These are phyloP conservation scores for Chrysochromulina parva DNA, from an alignment of 78 protist species.

Conservation along the genomic window DNA sequence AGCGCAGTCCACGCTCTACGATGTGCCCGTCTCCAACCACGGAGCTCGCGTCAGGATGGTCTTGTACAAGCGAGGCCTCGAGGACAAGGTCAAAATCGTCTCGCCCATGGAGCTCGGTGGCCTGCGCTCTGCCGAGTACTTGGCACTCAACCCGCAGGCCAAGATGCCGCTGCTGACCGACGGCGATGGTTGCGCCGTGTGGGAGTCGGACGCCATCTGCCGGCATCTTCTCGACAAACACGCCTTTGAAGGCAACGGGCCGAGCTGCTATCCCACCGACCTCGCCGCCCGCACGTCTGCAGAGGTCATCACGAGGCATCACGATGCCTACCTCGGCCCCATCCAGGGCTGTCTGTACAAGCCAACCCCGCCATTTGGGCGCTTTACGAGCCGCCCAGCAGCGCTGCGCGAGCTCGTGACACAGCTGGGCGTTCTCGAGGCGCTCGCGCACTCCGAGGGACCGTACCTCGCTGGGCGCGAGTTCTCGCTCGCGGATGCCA, in stretches of 20 bases:
- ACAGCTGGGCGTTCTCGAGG: constrained; percentile 7
- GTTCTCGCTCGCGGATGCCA: background rate
- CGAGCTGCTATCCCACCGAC: background rate
- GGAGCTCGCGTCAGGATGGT: constrained; percentile 27
- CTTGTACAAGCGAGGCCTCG: background rate
- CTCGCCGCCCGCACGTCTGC: background rate
- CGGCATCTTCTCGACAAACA: background rate
- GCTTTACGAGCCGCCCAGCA: background rate
- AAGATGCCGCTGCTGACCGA: constrained; percentile 26
- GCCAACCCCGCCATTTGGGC: constrained; percentile 22
- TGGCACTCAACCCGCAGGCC: constrained; percentile 35
- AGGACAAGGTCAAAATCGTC: background rate
- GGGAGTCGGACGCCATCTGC: constrained; percentile 29
- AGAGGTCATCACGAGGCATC: constrained; percentile 1
- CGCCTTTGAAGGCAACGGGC: background rate
- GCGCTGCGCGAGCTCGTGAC: background rate
- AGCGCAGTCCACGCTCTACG: background rate
- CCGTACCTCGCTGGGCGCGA: constrained; percentile 4
- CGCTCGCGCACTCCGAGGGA: background rate
- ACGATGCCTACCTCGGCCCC: constrained; percentile 24
- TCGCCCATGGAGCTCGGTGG: constrained; percentile 25
- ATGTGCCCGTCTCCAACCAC: constrained; percentile 52
- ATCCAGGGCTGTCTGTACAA: constrained; percentile 31
- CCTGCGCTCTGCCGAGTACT: background rate
- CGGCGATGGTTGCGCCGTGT: background rate